Base-by-base conservation (phyloP, 2,329 filamentous ascomycete species). In the Penicillium sp. region DNA sequence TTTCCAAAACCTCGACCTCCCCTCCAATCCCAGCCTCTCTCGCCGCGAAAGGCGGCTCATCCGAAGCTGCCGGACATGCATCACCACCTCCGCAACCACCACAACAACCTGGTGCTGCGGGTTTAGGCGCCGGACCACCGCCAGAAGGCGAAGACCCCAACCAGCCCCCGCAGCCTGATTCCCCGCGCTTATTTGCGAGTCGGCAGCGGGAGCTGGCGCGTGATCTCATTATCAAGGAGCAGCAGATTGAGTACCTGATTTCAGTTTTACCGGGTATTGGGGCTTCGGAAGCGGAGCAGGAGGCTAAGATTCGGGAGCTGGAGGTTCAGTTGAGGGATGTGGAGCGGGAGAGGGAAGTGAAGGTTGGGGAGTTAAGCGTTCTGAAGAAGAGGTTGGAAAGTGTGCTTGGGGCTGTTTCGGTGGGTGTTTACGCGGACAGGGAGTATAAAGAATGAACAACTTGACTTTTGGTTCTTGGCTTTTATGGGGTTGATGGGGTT, bases 191-290 rank as follows among this genome's bases (percentile, higher is more conserved):
- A 14, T 80, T 81, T 55, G 71, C 73, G 0, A 69, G 68, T 22
- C 73, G 77, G 6, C 77, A 79, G 66, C 68, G 72, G 11, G 78
- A 81, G 57, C 62, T 81, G 6, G 77, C 77, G n/a, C 71, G 77
- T 3, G 78, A 81, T 57, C 65, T 81, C 2, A 74, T 81, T 40
- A 72, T 78, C 54, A 81, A 81, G 63, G 75, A 79, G 51, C 75
- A 79, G 67, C 78, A 81, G 70, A 80, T 81, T 52, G 78, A 81
- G 66, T 74, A 77, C 49, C 58, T 81, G 49, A 76, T 80, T 41
- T 73, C 73, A 6, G 71, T 75, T 26, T 56, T 81, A 44, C 78
- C 78, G 0, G 78, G 78, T 15, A 75, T 79, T 26, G 77, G 73
- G 11, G 71, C 70, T 11, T 75, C 71, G 12, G 75, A 79, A 61